Percentiles rank a stretch among this genome's conserved stretches.
These are phyloP conservation scores for Xylaria digitata DNA, from an alignment of 2,329 filamentous ascomycete species.

Conservation along the genomic window DNA sequence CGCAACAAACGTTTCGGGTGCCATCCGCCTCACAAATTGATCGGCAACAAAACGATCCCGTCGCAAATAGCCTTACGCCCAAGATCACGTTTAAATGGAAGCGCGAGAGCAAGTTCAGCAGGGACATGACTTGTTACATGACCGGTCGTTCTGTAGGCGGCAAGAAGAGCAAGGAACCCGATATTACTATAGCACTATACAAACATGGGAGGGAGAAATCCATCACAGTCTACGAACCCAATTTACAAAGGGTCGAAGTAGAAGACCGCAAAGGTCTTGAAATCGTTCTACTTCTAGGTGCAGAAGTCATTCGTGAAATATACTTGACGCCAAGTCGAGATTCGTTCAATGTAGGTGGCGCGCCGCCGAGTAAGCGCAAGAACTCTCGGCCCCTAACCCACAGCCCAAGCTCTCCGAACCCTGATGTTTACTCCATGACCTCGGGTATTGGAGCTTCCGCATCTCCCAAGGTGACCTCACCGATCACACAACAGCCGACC, in stretches of 20 bases:
- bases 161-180: constrained; percentile 88
- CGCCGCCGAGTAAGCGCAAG: constrained; percentile 52
- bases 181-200: constrained; percentile 94
- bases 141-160: constrained; percentile 79
- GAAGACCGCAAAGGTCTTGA: constrained; percentile 95
- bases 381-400: constrained; percentile 57
- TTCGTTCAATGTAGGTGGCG: constrained; percentile 78
- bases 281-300: constrained; percentile 75
- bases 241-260: constrained; percentile 87
- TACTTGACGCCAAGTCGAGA: constrained; percentile 75
- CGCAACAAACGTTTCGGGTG: constrained; percentile 82
- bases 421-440: constrained; percentile 52
- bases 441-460: constrained; percentile 58
- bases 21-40: constrained; percentile 85
- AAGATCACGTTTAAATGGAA: constrained; percentile 90
- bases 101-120: constrained; percentile 84
- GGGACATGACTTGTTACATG: constrained; percentile 89
- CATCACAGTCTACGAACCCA: constrained; percentile 92
- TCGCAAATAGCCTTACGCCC: constrained; percentile 68
- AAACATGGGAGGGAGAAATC: constrained; percentile 71
- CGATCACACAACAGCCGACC: constrained; percentile 44
- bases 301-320: constrained; percentile 73
- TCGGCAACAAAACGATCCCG: constrained; percentile 71
- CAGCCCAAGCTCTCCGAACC: constrained; percentile 42
- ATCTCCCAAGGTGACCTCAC: constrained; percentile 52